Percentiles rank a stretch among this genome's conserved stretches.
These are phyloP conservation scores for Madurella mycetomatis DNA, from an alignment of 2,329 filamentous ascomycete species.

Conservation along the genomic window DNA sequence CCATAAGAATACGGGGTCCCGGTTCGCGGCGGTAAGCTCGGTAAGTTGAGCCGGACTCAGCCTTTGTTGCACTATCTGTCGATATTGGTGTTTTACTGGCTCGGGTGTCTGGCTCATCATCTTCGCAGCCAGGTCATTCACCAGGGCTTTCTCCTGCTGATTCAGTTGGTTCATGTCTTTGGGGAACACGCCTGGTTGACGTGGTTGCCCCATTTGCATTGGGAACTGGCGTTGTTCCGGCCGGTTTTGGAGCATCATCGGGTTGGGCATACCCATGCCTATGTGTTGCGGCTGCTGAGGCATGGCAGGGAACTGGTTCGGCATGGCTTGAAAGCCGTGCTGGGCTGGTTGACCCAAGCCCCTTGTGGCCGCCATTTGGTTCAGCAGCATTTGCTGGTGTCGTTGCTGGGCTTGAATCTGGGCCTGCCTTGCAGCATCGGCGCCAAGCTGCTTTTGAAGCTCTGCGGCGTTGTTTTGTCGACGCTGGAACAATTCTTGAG, in stretches of 20 bases:
- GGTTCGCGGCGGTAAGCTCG: constrained; percentile 41
- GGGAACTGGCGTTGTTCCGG: constrained; percentile 37
- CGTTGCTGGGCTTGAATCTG: constrained; percentile 28
- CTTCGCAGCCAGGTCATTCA: constrained; percentile 42
- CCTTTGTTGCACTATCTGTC: constrained; percentile 36
- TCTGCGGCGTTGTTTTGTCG: constrained; percentile 47
- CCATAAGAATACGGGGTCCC: constrained; percentile 48
- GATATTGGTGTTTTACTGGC: constrained; percentile 40
- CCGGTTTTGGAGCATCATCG: constrained; percentile 39
- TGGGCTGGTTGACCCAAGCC: constrained; percentile 47
- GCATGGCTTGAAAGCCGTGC: constrained; percentile 54
- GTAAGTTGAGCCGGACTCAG: constrained; percentile 38
- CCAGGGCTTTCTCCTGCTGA: constrained; percentile 41
- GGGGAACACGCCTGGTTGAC: constrained; percentile 30
- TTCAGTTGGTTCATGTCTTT: constrained; percentile 38
- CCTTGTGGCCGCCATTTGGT: constrained; percentile 45
- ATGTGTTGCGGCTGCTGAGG: constrained; percentile 40
- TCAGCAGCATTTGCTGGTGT: constrained; percentile 47
- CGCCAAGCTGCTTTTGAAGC: constrained; percentile 46
- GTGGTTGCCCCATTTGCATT: constrained; percentile 34
- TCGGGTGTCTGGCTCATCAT: constrained; percentile 41
- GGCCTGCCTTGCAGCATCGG: constrained; percentile 28
- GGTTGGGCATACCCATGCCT: constrained; percentile 40
- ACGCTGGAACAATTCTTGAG: constrained; percentile 46
- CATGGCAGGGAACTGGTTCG: constrained; percentile 52